Base-by-base conservation (phyloP, 345 rosid genomes). In the Aquilaria yunnanensis region DNA sequence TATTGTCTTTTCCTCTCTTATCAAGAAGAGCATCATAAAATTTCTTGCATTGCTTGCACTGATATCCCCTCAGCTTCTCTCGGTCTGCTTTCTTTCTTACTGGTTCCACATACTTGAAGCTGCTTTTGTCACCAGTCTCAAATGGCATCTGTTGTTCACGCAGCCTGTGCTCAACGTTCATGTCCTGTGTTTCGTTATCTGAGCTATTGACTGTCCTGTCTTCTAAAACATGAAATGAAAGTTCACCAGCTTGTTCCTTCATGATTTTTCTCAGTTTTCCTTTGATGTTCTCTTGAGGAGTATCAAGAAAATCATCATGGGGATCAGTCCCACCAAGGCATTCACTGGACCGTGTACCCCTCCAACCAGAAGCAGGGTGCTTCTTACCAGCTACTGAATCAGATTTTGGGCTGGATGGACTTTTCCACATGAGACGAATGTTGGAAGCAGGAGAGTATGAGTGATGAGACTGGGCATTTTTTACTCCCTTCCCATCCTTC, bases 41-140 rank as follows among this genome's bases (percentile, higher is more conserved):
- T 70, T 86, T 93, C 82, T 88, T 88, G 84, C 98, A 93, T 61
- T 88, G 98, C 71, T 83, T 88, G 85, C 98, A 93, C 71, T 88
- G 87, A 6, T 81, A 64, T 50, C 96, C 97, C 78, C 73, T 84
- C 66, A 93, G 53, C 66, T 77, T 84, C 64, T 86, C 84, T 68
- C 90, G 76, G 32, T 90, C 89, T 2, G 89, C 78, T 71, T 83
- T 86, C 78, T 77, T 93, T 79, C 97, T 78, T 65, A 88, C 92
- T 2, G 97, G 70, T 64, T 79, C 95, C 55, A 88, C 86, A 68
- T 86, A 86, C 72, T 90, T 88, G 74, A 85, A 88, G 63, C 78
- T 54, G 53, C 74, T 73, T 45, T 76, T 82, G 46, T 81, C 82
- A 54, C 72, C 67, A 43, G 58, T 59, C 57, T 77, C 72, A 32